Evolutionary conservation across 768 basidiomycete genomes (phyloP).

Genomic region (Tubosaeta brunneosetosa): DNA sequence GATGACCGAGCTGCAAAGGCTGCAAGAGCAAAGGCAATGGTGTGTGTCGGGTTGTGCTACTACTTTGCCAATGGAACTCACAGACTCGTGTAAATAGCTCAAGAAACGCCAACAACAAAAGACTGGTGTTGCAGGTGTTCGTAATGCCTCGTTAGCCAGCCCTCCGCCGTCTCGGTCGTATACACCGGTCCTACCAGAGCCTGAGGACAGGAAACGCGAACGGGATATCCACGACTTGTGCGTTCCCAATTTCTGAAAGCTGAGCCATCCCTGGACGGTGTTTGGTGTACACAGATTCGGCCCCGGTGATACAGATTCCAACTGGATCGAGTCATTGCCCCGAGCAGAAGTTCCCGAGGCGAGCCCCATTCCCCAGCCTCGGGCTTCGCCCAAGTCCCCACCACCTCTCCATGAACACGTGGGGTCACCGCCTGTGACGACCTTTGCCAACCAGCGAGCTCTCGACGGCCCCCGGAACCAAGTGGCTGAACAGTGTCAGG

Average conservation of each 20-base stretch:
- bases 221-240: slow-evolving; percentile 63
- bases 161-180: slow-evolving; percentile 46
- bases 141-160: slow-evolving; percentile 34
- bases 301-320: slow-evolving; percentile 38
- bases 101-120: slow-evolving; percentile 81
- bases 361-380: slow-evolving; percentile 31
- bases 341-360: slow-evolving; percentile 34
- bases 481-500: slow-evolving; percentile 16
- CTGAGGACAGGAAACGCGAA: slow-evolving; percentile 39
- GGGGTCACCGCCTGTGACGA: slow-evolving; percentile 1
- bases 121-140: slow-evolving; percentile 35
- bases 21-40: slow-evolving; percentile 81
- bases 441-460: neutral
- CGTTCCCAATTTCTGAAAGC: slow-evolving; percentile 26
- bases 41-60: slow-evolving; percentile 30
- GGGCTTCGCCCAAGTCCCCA: slow-evolving; percentile 14
- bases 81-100: slow-evolving; percentile 41
- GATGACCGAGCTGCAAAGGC: slow-evolving; percentile 76
- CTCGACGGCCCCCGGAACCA: slow-evolving; percentile 13
- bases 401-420: slow-evolving; percentile 12
- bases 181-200: slow-evolving; percentile 48
- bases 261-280: slow-evolving; percentile 2
- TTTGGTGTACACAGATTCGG: slow-evolving; percentile 37
- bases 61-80: neutral
- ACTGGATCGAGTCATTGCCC: slow-evolving; percentile 62